These are phyloP conservation scores for Adansonia grandidieri DNA, from an alignment of 441 rosid species.

Conservation along the genomic window DNA sequence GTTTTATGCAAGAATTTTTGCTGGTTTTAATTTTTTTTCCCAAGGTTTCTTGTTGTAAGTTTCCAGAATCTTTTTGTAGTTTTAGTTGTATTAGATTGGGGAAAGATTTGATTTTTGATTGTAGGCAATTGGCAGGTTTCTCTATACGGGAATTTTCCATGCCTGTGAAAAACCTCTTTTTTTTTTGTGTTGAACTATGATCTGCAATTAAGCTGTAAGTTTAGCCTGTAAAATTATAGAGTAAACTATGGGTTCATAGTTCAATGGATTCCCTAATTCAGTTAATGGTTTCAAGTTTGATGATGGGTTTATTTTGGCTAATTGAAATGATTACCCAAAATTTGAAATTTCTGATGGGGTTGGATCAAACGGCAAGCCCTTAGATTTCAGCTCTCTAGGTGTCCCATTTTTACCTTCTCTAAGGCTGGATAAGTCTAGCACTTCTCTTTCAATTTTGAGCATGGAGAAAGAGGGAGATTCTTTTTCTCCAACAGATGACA, in stretches of 20 bases:
- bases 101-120: not conserved
- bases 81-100: not conserved
- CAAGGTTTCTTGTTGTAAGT: not conserved
- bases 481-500: constrained; percentile 51
- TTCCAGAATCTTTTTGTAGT: not conserved
- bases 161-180: not conserved
- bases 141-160: not conserved
- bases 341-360: constrained; percentile 25
- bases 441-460: constrained; percentile 24
- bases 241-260: constrained; percentile 46
- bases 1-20: not conserved
- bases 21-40: not conserved
- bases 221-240: not conserved
- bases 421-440: constrained; percentile 9
- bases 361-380: constrained; percentile 25
- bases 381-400: constrained; percentile 33
- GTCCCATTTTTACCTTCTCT: constrained; percentile 29
- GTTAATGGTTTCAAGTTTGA: constrained; percentile 37
- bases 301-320: constrained; percentile 30
- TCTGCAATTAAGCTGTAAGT: not conserved
- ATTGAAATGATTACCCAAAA: constrained; percentile 32
- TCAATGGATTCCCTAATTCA: constrained; percentile 36
- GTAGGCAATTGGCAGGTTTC: constrained; percentile 15
- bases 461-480: constrained; percentile 41
- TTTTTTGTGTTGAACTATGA: not conserved